phyloP scores from a whole-genome alignment of 352 stramenopile species.

The Globisporangium radiosum region DNA sequence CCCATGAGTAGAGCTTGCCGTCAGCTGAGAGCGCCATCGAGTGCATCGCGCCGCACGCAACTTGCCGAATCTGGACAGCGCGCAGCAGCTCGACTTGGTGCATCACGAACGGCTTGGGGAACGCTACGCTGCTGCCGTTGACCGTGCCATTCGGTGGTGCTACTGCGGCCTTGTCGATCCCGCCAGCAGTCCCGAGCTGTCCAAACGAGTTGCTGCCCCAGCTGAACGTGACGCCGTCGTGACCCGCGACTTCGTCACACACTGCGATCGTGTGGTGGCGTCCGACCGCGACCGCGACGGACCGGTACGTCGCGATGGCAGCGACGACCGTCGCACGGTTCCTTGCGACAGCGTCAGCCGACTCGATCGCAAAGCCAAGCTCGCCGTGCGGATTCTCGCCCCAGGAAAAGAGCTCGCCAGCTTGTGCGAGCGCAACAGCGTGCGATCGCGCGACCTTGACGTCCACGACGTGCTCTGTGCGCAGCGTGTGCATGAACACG shows the following conservation, averaged over 20 bases:
- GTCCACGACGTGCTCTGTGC: slow-evolving; percentile 45
- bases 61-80: slow-evolving; percentile 51
- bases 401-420: slow-evolving; percentile 92
- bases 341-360: slow-evolving; percentile 37
- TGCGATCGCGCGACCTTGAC: slow-evolving; percentile 50
- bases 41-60: slow-evolving; percentile 89
- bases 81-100: slow-evolving; percentile 49
- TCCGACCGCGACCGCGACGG: slow-evolving; percentile 47
- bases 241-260: slow-evolving; percentile 58
- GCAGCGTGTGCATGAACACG: slow-evolving; percentile 57
- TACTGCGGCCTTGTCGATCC: slow-evolving; percentile 1
- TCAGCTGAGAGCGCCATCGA: slow-evolving; percentile 80
- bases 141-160: slow-evolving; percentile 1
- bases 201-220: slow-evolving; percentile 76
- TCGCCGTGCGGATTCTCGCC: slow-evolving; percentile 91
- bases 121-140: slow-evolving; percentile 15
- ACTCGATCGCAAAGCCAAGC: slow-evolving; percentile 42
- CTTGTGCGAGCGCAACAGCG: slow-evolving; percentile 64
- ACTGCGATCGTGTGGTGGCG: slow-evolving; percentile 59
- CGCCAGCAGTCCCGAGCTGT: slow-evolving; percentile 36
- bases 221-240: slow-evolving; percentile 56
- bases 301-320: slow-evolving; percentile 50
- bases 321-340: slow-evolving; percentile 49
- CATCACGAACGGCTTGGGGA: slow-evolving; percentile 50
- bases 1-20: slow-evolving; percentile 91